Percentiles rank a stretch among this genome's conserved stretches.
Conservation (phyloP, 2,329 filamentous ascomycete genomes). For the Chaetomium sp. region DNA sequence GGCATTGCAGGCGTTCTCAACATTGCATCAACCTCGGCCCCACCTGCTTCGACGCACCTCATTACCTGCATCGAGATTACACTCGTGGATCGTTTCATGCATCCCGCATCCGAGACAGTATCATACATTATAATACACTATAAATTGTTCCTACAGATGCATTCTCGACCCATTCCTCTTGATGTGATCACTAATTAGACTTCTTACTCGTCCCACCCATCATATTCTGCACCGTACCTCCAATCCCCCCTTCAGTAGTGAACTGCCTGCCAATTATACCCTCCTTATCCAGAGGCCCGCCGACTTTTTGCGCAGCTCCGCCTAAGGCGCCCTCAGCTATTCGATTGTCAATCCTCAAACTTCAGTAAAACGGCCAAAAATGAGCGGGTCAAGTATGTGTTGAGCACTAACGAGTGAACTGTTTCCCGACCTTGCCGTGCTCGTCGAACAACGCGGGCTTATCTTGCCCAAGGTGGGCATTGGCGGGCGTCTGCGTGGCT, state of each 20-base stretch:
- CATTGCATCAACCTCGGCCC: no score
- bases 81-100: no score
- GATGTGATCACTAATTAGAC: constrained; percentile 5
- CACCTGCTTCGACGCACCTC: no score
- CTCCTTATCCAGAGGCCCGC: constrained; percentile 44
- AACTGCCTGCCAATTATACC: constrained; percentile 51
- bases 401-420: constrained; percentile 42
- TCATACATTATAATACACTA: not conserved
- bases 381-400: not conserved
- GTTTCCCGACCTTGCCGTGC: constrained; percentile 46
- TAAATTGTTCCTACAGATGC: not conserved
- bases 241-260: constrained; percentile 45
- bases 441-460: constrained; percentile 41
- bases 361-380: not conserved
- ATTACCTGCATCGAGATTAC: no score
- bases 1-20: no score
- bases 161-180: not conserved
- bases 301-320: constrained; percentile 43
- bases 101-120: no score
- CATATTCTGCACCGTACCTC: constrained; percentile 44
- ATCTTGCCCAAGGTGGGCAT: constrained; percentile 21
- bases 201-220: constrained; percentile 34
- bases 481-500: constrained; percentile 22
- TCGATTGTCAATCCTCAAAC: not conserved
- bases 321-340: constrained; percentile 44